Evolutionary conservation across 176 grass and related monocot genomes (phyloP).

Genomic region (Hordeum vulgare): DNA sequence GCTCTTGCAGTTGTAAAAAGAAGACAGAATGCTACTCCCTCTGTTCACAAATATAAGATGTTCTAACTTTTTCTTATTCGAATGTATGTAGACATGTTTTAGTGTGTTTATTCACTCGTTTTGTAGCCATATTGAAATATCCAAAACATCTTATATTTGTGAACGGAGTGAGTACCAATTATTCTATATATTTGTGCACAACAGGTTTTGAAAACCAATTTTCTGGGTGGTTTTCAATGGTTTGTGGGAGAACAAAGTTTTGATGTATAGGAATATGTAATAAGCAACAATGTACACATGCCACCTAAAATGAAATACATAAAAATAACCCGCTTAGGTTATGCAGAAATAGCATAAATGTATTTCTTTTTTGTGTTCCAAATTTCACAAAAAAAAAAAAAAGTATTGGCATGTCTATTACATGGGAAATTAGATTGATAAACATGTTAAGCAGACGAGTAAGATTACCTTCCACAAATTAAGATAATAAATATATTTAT

Average conservation of each 20-base stretch:
- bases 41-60: too few relatives aligned
- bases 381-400: background rate
- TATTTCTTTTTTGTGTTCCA: background rate
- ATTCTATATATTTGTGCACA: too few relatives aligned
- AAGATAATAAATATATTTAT: background rate
- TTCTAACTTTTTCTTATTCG: too few relatives aligned
- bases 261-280: background rate
- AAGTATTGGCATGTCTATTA: background rate
- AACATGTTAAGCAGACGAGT: background rate
- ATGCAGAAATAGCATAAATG: background rate
- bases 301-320: background rate
- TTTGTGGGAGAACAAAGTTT: background rate
- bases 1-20: too few relatives aligned
- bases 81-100: too few relatives aligned
- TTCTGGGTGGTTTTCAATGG: background rate
- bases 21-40: too few relatives aligned
- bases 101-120: too few relatives aligned
- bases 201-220: background rate
- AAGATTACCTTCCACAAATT: background rate
- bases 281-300: background rate
- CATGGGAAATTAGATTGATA: background rate
- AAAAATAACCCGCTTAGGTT: background rate
- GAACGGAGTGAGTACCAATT: too few relatives aligned
- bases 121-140: too few relatives aligned
- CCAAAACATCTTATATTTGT: too few relatives aligned